Evolutionary conservation across 768 basidiomycete species (phyloP).

Genomic region (Mycena haematopus): DNA sequence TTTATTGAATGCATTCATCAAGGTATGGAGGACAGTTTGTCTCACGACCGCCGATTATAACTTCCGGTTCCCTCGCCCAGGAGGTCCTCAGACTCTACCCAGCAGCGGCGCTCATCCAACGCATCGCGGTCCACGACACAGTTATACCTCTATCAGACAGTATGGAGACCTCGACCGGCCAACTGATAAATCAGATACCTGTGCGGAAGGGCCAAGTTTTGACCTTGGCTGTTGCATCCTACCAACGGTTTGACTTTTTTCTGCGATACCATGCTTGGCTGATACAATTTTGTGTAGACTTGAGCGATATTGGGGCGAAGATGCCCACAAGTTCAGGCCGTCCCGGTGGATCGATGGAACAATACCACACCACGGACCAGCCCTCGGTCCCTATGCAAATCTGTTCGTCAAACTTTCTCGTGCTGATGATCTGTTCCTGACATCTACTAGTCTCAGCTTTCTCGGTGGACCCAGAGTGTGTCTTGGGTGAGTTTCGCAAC

Average conservation of each 20-base stretch:
- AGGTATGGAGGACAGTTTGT: conserved; percentile 5
- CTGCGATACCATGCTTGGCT: background rate
- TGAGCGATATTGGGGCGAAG: background rate
- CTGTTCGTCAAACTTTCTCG: background rate
- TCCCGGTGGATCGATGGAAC: background rate
- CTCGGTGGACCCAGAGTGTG: background rate
- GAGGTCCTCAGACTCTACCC: conserved; percentile 27
- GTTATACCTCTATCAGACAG: conserved; percentile 6
- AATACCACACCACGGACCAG: background rate
- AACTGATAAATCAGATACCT: conserved; percentile 1
- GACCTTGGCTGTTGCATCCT: background rate
- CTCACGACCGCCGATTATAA: too few relatives aligned
- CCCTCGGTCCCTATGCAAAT: background rate
- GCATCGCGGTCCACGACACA: conserved; percentile 4
- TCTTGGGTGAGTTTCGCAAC: background rate
- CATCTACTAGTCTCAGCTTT: background rate
- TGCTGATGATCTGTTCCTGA: background rate
- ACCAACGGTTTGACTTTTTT: conserved; percentile 6
- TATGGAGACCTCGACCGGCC: conserved; percentile 4
- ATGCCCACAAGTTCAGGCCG: background rate
- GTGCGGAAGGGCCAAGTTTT: conserved; percentile 24
- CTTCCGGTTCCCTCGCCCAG: background rate
- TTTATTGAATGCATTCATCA: conserved; percentile 28
- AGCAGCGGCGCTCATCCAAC: background rate
- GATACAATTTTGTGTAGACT: background rate